phyloP scores from a whole-genome alignment of 176 grass and related monocot genomes.

The Echinochloa phyllopogon region DNA sequence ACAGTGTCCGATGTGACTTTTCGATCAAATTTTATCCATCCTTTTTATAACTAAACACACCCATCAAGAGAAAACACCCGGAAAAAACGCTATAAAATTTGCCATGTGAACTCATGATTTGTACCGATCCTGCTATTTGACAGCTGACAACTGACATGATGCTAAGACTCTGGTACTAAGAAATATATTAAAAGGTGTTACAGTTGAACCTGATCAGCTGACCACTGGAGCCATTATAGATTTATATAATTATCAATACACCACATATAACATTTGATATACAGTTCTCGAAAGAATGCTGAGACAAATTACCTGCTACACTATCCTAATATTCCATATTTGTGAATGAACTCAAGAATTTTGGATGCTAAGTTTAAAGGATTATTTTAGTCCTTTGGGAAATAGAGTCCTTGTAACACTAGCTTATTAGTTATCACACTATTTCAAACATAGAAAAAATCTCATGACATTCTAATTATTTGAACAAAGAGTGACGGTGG shows the following conservation, averaged over 20 bases:
- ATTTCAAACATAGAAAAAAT: background rate
- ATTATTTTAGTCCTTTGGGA: no score
- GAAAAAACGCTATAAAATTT: background rate
- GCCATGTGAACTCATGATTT: background rate
- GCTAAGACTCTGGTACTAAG: background rate
- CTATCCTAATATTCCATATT: no score
- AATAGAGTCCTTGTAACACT: no score
- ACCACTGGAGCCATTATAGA: background rate
- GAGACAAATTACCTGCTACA: background rate
- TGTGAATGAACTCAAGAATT: background rate
- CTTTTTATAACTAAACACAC: no score
- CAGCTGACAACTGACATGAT: background rate
- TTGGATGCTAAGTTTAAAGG: background rate
- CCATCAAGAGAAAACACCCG: background rate
- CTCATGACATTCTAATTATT: no score
- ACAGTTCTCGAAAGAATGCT: background rate
- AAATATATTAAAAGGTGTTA: background rate
- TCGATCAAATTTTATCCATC: no score
- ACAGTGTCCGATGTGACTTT: no score
- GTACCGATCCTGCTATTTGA: background rate
- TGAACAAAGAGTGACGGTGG: background rate
- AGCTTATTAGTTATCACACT: no score
- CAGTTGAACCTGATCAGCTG: background rate
- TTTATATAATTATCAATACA: background rate
- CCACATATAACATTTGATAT: background rate